Evolutionary conservation across 192 early-diverging fungal species (phyloP).

Genomic region (Rhizoclosmatium globosum): DNA sequence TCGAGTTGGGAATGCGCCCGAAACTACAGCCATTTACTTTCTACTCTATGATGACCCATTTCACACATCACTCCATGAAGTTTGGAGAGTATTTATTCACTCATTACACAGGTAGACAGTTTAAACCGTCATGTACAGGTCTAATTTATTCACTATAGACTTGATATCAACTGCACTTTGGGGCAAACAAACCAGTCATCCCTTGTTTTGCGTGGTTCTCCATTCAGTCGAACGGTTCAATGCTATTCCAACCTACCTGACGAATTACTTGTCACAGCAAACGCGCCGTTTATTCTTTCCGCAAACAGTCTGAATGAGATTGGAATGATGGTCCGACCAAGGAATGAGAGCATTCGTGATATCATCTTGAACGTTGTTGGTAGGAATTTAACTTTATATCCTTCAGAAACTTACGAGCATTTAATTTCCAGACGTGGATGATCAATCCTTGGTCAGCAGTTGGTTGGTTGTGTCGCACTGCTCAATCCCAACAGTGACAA

Average conservation of each 20-base stretch:
- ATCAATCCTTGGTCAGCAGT: conserved; percentile 42
- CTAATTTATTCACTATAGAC: conserved; percentile 34
- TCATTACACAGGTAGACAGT: conserved; percentile 41
- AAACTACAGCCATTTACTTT: conserved; percentile 51
- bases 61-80: conserved; percentile 49
- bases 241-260: conserved; percentile 46
- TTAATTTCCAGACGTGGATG: conserved; percentile 43
- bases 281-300: conserved; percentile 46
- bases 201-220: conserved; percentile 52
- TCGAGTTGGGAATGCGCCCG: conserved; percentile 38
- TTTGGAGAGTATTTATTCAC: conserved; percentile 56
- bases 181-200: conserved; percentile 55
- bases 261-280: conserved; percentile 42
- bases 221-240: conserved; percentile 44
- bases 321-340: conserved; percentile 45
- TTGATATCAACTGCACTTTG: conserved; percentile 55
- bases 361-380: conserved; percentile 56
- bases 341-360: not conserved
- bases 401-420: not conserved
- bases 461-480: conserved; percentile 56
- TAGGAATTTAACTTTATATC: conserved; percentile 19
- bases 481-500: conserved; percentile 50
- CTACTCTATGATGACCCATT: conserved; percentile 57
- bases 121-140: not conserved
- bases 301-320: conserved; percentile 58